Base-by-base conservation (phyloP, 495 filamentous ascomycete species). In the Paragyromitra xinjiangensis region DNA sequence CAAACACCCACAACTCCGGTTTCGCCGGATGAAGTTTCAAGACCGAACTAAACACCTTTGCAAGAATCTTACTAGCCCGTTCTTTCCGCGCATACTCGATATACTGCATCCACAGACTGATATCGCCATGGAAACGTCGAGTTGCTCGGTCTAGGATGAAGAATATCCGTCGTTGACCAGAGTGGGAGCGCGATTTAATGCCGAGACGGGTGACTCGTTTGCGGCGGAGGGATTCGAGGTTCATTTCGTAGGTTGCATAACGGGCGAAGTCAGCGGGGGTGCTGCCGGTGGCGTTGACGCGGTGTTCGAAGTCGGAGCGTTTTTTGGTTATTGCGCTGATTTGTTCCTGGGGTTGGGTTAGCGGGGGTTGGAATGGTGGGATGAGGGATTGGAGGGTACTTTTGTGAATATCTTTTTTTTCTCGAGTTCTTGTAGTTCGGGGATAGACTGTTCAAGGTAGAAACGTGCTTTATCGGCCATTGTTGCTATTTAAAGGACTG, bases 221-320 rank as follows among this genome's bases (percentile, higher is more conserved):
- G 75, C 89, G 88, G 48, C 93, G 92, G 24, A 99, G 88, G 2
- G 85, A 82, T 69, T 97, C 94, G 42, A 99, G 87, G 80, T 94
- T 96, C 84, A 93, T 93, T 84, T 99, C 95, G 86, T 94, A 99
- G 71, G 92, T 87, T 26, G 90, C 90, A 85, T 98, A 99, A 80
- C 92, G 89, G 53, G 92, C 89, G 84, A 92, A 99, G 78, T 97
- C 93, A 50, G 87, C 83, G 0, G 93, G 88, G 53, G 88, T 87
- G 51, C 91, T 90, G 62, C 94, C 92, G 8, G 93, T 89, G 14
- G 92, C 89, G 77, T 96, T 92, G 77, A 98, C 87, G 62, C 90
- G 91, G 86, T 97, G 94, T 83, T 99, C 95, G 81, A 94, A 97
- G 78, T 94, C 93, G 81, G 93, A 95, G 71, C 96, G 91, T 81